Evolutionary conservation across 768 basidiomycete species (phyloP).

Genomic region (Epithele typhae): DNA sequence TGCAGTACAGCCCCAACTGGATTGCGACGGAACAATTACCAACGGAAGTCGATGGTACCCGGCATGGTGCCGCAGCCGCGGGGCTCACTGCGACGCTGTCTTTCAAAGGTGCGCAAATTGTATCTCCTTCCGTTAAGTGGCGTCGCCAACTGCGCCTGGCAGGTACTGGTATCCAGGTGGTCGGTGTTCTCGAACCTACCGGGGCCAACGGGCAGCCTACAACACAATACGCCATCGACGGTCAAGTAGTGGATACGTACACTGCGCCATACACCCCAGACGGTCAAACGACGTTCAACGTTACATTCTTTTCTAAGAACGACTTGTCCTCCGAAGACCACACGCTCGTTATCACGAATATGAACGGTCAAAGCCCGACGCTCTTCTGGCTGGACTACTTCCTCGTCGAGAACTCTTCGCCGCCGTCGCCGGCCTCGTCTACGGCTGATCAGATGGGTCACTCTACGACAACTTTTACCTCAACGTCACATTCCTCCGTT

Average conservation of each 20-base stretch:
- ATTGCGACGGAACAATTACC: not conserved
- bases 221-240: slow-evolving; percentile 7
- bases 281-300: not conserved
- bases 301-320: slow-evolving; percentile 5
- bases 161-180: slow-evolving; percentile 10
- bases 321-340: slow-evolving; percentile 2
- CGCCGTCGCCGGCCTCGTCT: no score
- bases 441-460: no score
- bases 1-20: not conserved
- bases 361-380: no score
- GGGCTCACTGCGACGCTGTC: not conserved
- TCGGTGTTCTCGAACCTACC: slow-evolving; percentile 6
- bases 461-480: no score
- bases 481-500: no score
- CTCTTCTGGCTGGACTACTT: slow-evolving; percentile 13
- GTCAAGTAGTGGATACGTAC: slow-evolving; percentile 1
- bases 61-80: not conserved
- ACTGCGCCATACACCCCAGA: not conserved
- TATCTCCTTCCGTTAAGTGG: no score
- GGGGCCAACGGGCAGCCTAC: not conserved
- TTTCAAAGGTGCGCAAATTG: slow-evolving; percentile 1
- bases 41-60: not conserved
- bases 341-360: slow-evolving; percentile 5
- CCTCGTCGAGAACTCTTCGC: no score
- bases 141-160: no score